Conservation (phyloP, 2,329 filamentous ascomycete species). For the Emergomyces africanus region DNA sequence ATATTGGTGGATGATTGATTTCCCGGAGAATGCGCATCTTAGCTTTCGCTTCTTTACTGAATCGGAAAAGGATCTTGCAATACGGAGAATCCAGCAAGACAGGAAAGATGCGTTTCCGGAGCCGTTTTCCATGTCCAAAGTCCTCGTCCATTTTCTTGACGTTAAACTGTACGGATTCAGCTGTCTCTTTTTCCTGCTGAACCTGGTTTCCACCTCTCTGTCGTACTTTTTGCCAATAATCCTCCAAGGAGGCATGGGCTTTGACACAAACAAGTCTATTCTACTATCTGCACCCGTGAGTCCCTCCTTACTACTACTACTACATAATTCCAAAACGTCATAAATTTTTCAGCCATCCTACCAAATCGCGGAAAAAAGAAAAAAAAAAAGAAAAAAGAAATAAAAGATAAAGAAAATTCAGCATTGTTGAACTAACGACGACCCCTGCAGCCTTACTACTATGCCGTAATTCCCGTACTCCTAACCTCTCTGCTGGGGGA, state of each 20-base stretch:
- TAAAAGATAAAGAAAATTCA: background rate
- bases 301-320: background rate
- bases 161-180: constrained; percentile 53
- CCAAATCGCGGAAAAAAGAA: no score
- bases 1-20: constrained; percentile 60
- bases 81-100: constrained; percentile 47
- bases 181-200: constrained; percentile 52
- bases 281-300: constrained; percentile 47
- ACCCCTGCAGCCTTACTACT: constrained; percentile 46
- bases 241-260: constrained; percentile 43
- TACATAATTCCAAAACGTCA: background rate
- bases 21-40: constrained; percentile 47
- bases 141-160: constrained; percentile 46
- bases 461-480: constrained; percentile 50
- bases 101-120: constrained; percentile 47
- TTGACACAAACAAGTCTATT: constrained; percentile 41
- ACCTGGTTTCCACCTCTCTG: constrained; percentile 52
- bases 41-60: constrained; percentile 46
- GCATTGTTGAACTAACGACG: background rate
- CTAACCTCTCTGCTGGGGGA: constrained; percentile 52
- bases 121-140: constrained; percentile 42
- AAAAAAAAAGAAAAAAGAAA: no score
- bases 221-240: constrained; percentile 54
- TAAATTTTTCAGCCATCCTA: background rate
- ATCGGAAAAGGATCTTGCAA: constrained; percentile 44